Conservation (phyloP, 1,284 basidiomycete genomes). For the Schizopora paradoxa region DNA sequence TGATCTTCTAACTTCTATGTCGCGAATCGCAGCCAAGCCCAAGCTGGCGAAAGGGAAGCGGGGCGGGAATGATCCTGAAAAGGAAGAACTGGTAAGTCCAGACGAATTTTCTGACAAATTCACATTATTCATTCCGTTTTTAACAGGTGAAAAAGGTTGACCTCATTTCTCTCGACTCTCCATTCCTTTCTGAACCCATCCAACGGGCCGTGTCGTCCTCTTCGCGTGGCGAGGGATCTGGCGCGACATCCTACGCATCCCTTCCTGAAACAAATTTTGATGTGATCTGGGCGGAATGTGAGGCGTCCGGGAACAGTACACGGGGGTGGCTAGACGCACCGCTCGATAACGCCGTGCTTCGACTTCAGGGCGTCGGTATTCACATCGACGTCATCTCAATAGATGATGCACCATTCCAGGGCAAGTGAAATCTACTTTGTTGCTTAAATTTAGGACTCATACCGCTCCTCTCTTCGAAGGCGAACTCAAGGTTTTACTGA, state of each 20-base stretch:
- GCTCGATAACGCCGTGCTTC: constrained; percentile 44
- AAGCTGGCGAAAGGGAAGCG: constrained; percentile 28
- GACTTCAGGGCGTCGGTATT: constrained; percentile 43
- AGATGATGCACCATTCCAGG: constrained; percentile 53
- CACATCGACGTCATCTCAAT: constrained; percentile 45
- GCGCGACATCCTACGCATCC: too few species aligned
- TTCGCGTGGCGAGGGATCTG: too few species aligned
- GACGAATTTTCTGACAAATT: too few species aligned
- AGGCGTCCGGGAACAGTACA: constrained; percentile 29
- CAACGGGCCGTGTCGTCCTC: too few species aligned
- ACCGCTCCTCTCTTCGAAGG: background rate
- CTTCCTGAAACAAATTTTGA: too few species aligned
- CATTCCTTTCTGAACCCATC: constrained; percentile 49
- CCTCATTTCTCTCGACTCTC: constrained; percentile 65
- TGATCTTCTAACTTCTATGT: too few species aligned
- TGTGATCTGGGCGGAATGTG: too few species aligned
- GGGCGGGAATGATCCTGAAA: constrained; percentile 10
- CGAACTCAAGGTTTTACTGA: background rate
- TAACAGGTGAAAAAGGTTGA: too few species aligned
- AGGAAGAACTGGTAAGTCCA: constrained; percentile 22
- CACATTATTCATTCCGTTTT: too few species aligned
- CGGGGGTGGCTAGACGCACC: constrained; percentile 63
- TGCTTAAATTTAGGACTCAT: constrained; percentile 6
- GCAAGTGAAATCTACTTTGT: constrained; percentile 29
- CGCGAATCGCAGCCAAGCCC: too few species aligned